phyloP scores from a whole-genome alignment of 2,329 filamentous ascomycete genomes.

The Diaporthe vexans region DNA sequence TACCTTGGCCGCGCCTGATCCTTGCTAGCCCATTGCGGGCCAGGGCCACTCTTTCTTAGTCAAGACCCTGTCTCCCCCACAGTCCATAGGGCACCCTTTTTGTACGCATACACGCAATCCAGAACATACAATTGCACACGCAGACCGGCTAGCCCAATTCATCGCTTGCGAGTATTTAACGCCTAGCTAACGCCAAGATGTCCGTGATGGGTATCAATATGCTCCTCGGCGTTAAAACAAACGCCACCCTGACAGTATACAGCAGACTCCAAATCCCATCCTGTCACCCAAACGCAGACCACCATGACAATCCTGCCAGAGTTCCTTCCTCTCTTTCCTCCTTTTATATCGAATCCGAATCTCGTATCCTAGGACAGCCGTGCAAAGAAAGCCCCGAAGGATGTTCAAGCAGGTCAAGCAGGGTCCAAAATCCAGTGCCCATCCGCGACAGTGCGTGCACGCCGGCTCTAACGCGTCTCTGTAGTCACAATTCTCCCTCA shows the following conservation, averaged over 20 bases:
- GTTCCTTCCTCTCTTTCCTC: neutral
- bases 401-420: neutral
- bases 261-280: neutral
- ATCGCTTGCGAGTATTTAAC: neutral
- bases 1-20: slow-evolving; percentile 15
- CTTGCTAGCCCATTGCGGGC: slow-evolving; percentile 23
- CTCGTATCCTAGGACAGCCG: neutral
- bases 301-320: neutral
- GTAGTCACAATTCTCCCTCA: slow-evolving; percentile 1
- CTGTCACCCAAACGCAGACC: neutral
- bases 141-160: neutral
- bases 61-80: too few species aligned
- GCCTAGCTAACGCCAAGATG: slow-evolving; percentile 13
- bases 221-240: neutral
- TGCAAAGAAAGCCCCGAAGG: neutral
- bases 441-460: neutral
- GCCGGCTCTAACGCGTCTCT: neutral
- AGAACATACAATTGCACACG: neutral
- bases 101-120: too few species aligned
- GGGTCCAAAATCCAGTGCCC: neutral
- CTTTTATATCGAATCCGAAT: neutral
- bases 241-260: neutral
- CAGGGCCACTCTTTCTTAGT: neutral
- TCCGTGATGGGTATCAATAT: slow-evolving; percentile 24
- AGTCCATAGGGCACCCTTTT: too few species aligned